Base-by-base conservation (phyloP, 2,329 filamentous ascomycete genomes). In the Phaeosphaeria sp. region DNA sequence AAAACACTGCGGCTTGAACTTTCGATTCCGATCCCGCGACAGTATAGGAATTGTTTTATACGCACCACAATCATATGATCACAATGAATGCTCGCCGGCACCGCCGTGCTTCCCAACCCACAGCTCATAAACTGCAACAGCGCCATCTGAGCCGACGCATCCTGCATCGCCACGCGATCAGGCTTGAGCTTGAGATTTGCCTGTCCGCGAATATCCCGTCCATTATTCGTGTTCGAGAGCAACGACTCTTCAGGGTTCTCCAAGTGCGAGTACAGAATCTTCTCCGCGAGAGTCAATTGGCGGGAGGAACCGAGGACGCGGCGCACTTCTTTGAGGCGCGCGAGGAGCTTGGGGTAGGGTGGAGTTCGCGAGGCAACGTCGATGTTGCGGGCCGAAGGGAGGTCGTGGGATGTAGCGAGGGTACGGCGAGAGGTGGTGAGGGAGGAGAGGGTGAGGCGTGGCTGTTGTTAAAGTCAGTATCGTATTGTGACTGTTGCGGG, bases 111-210 rank as follows among this genome's bases (percentile, higher is more conserved):
- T 25, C 90, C 91, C 53, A 99, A 85, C 54, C 92, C 91, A 79
- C 95, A 99, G 25, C 91, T 92, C 94, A 99, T 99, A 84, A 99
- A 99, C 80, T 99, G 95, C 69, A 99, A 82, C 64, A 99, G 83
- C 1, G 95, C 95, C 95, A 99, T 99, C 82, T 99, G 95, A 6
- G 95, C 95, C 27, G 92, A 97, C 15, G 95, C 95, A 82, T 99
- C 95, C 80, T 99, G 95, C 95, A 99, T 99, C 64, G 96, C 96
- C 68, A 98, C 95, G 52, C 95, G 88, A 78, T 99, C 95, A 21
- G 95, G 95, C 80, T 97, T 97, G 78, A 99, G 90, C 83, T 96
- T 96, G 79, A 99, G 85, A 76, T 96, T 98, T 50, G 93, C 93
- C 74, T 88, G 88, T 66, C 94, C 94, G 43, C 95, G 88, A 61